Percentiles rank a stretch among this genome's conserved stretches.
Conservation (phyloP, 495 filamentous ascomycete species). For the Aspergillus carlsbadensis region DNA sequence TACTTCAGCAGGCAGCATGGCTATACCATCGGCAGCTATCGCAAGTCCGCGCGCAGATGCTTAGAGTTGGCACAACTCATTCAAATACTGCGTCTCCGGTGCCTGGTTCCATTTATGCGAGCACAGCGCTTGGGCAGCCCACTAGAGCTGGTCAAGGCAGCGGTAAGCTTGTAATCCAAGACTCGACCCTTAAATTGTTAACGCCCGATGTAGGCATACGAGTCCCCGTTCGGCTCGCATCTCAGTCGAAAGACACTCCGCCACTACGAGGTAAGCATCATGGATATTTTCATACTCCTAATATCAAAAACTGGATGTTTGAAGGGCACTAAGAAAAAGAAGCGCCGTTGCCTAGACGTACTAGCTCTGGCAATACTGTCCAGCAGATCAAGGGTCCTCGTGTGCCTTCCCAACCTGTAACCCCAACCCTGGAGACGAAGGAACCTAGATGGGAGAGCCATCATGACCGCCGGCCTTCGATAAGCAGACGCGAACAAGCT, state of each 20-base stretch:
- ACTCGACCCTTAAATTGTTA: neutral
- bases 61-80: constrained; percentile 60
- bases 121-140: constrained; percentile 49
- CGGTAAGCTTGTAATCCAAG: constrained; percentile 34
- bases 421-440: constrained; percentile 40
- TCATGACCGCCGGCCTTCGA: constrained; percentile 26
- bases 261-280: constrained; percentile 44
- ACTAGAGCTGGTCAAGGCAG: constrained; percentile 59
- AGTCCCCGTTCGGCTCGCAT: constrained; percentile 59
- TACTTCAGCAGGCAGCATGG: constrained; percentile 93
- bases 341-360: constrained; percentile 40
- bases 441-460: constrained; percentile 39
- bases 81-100: constrained; percentile 46
- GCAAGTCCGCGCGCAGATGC: constrained; percentile 87
- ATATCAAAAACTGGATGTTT: neutral
- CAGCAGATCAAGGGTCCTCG: constrained; percentile 33
- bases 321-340: neutral
- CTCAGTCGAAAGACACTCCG: constrained; percentile 60
- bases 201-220: constrained; percentile 42
- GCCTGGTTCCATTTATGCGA: constrained; percentile 50
- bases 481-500: constrained; percentile 31
- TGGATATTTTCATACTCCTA: neutral
- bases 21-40: constrained; percentile 88
- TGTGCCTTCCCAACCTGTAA: constrained; percentile 44
- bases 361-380: constrained; percentile 58